Percentiles rank a stretch among this genome's conserved stretches.
Evolutionary conservation across 2,329 filamentous ascomycete genomes (phyloP).

Genomic region (Pseudopyrenochaeta lycopersici): DNA sequence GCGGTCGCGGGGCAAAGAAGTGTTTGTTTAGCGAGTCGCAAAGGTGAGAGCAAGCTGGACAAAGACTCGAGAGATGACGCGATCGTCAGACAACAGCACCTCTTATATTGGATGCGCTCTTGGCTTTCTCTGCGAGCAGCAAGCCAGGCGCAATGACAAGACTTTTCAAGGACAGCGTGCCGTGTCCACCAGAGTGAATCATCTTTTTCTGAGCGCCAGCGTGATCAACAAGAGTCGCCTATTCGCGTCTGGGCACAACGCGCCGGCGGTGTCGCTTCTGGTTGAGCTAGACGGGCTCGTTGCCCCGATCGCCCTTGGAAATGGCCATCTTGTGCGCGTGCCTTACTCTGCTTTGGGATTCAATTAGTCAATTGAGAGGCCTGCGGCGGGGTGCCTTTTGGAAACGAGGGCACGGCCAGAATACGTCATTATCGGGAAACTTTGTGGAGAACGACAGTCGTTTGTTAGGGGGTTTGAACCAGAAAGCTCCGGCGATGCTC

Average conservation of each 20-base stretch:
- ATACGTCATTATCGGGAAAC: background rate
- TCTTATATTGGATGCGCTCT: conserved; percentile 21
- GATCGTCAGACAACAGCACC: conserved; percentile 14
- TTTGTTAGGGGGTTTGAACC: background rate
- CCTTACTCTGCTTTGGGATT: conserved; percentile 29
- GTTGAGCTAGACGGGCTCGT: conserved; percentile 10
- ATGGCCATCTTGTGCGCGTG: conserved; percentile 24
- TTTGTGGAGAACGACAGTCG: background rate
- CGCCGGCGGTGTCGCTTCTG: conserved; percentile 26
- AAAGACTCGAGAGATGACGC: conserved; percentile 23
- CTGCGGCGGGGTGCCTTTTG: conserved; percentile 24
- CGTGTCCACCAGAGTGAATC: conserved; percentile 17
- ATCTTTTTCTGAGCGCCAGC: conserved; percentile 31
- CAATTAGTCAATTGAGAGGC: conserved; percentile 34
- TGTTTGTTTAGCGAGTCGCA: conserved; percentile 11
- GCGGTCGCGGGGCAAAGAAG: background rate
- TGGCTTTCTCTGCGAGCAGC: conserved; percentile 21
- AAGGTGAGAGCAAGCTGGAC: conserved; percentile 14
- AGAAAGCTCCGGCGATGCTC: background rate
- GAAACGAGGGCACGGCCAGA: background rate
- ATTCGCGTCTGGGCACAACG: conserved; percentile 34
- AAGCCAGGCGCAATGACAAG: conserved; percentile 21
- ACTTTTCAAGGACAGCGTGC: conserved; percentile 14
- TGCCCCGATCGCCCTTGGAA: conserved; percentile 16
- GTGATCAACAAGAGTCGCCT: conserved; percentile 30